Percentiles rank a stretch among this genome's conserved stretches.
These are phyloP conservation scores for Fagus sylvatica DNA, from an alignment of 306 rosid genomes.

Conservation along the genomic window DNA sequence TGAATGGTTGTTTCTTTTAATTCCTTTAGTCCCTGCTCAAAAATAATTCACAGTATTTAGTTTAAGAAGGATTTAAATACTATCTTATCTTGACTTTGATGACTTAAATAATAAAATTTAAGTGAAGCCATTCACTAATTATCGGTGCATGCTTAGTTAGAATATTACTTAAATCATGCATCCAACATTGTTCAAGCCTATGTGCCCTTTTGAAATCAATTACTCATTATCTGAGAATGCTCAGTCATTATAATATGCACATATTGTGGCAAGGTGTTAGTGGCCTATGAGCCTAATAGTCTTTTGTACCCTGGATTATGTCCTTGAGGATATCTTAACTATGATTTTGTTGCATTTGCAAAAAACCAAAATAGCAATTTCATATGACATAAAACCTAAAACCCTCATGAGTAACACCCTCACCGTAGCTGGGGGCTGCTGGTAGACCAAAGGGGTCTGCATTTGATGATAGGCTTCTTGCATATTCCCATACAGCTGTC, in stretches of 20 bases:
- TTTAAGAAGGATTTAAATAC: too few relatives aligned
- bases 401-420: constrained; percentile 1
- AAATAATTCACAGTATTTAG: background rate
- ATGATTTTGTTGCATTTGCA: background rate
- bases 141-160: background rate
- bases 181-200: background rate
- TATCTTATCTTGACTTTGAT: too few relatives aligned
- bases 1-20: constrained; percentile 82
- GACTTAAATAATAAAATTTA: too few relatives aligned
- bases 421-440: constrained; percentile 69
- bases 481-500: constrained; percentile 92
- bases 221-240: too few relatives aligned
- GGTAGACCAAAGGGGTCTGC: constrained; percentile 93
- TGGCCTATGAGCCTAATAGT: background rate
- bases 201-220: background rate
- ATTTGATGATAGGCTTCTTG: constrained; percentile 91
- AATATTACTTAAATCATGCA: background rate
- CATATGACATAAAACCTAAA: background rate
- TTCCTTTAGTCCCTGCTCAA: constrained; percentile 73
- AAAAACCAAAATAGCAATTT: background rate
- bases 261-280: too few relatives aligned
- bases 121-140: background rate
- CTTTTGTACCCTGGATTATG: background rate
- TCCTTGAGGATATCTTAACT: background rate
- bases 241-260: too few relatives aligned